phyloP scores from a whole-genome alignment of 2,329 filamentous ascomycete species.

The Camptophora hylomeconis region DNA sequence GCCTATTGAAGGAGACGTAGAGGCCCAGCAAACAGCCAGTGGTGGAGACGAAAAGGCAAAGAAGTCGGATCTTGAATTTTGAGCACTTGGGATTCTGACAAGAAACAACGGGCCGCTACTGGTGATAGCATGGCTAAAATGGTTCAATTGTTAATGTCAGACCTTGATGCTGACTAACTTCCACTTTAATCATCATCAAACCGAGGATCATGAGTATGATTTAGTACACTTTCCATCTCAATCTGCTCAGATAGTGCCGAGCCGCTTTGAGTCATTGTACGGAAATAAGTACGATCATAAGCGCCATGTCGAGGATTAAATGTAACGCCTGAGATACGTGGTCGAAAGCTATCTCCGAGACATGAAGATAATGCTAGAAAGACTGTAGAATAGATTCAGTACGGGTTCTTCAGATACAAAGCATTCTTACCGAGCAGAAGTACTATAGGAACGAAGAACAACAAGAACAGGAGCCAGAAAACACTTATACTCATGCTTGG shows the following conservation, averaged over 20 bases:
- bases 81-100: slow-evolving; percentile 19
- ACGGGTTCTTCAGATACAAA: background rate
- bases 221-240: slow-evolving; percentile 48
- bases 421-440: slow-evolving; percentile 10
- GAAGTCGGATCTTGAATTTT: slow-evolving; percentile 66
- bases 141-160: no score
- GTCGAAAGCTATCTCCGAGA: slow-evolving; percentile 39
- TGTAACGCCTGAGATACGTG: slow-evolving; percentile 32
- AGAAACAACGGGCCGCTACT: no score
- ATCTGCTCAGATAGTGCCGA: slow-evolving; percentile 47
- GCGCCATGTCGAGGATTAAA: slow-evolving; percentile 30
- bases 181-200: slow-evolving; percentile 8
- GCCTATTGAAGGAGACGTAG: slow-evolving; percentile 63
- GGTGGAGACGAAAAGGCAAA: slow-evolving; percentile 36
- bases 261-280: slow-evolving; percentile 41
- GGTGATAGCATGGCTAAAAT: no score
- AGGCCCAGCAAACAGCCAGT: slow-evolving; percentile 40
- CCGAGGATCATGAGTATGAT: slow-evolving; percentile 27
- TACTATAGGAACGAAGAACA: slow-evolving; percentile 11
- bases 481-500: slow-evolving; percentile 11
- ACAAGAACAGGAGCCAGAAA: slow-evolving; percentile 10
- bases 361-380: slow-evolving; percentile 44
- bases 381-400: no score
- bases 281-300: slow-evolving; percentile 44
- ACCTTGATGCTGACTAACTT: no score